Evolutionary conservation across 306 rosid genomes (phyloP).

Genomic region (Cercis canadensis): DNA sequence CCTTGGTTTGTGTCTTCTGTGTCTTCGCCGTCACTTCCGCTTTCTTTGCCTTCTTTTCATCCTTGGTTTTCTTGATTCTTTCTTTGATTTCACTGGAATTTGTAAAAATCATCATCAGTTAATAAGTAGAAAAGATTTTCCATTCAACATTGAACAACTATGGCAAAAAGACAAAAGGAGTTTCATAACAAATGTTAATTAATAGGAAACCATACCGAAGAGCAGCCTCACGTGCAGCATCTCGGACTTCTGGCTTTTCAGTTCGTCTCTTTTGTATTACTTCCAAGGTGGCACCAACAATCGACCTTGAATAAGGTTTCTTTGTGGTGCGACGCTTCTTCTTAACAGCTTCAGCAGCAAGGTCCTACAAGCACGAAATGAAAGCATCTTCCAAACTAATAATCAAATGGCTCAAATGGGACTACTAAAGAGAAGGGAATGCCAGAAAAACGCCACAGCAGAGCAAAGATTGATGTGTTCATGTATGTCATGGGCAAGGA

Average conservation of each 20-base stretch:
- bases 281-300: slow-evolving; percentile 59
- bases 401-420: background rate
- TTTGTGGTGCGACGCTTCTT: slow-evolving; percentile 51
- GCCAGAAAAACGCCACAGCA: background rate
- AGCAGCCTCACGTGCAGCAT: slow-evolving; percentile 62
- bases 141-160: background rate
- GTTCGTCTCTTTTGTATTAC: slow-evolving; percentile 53
- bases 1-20: slow-evolving; percentile 46
- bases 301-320: slow-evolving; percentile 61
- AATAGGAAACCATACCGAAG: slow-evolving; percentile 42
- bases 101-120: background rate
- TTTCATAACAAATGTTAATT: background rate
- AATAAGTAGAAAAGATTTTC: background rate
- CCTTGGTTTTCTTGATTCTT: slow-evolving; percentile 60
- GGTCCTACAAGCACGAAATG: slow-evolving; percentile 39
- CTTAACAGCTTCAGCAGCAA: slow-evolving; percentile 53
- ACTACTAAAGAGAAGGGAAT: background rate
- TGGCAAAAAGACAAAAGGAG: background rate
- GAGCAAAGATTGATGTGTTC: background rate
- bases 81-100: slow-evolving; percentile 52
- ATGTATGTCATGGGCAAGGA: background rate
- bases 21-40: slow-evolving; percentile 45
- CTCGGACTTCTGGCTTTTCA: slow-evolving; percentile 59
- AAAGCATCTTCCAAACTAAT: background rate
- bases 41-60: slow-evolving; percentile 60